Percentiles rank a stretch among this genome's conserved stretches.
Conservation (phyloP, 108 stramenopile genomes). For the Cylindrotheca fusiformis region DNA sequence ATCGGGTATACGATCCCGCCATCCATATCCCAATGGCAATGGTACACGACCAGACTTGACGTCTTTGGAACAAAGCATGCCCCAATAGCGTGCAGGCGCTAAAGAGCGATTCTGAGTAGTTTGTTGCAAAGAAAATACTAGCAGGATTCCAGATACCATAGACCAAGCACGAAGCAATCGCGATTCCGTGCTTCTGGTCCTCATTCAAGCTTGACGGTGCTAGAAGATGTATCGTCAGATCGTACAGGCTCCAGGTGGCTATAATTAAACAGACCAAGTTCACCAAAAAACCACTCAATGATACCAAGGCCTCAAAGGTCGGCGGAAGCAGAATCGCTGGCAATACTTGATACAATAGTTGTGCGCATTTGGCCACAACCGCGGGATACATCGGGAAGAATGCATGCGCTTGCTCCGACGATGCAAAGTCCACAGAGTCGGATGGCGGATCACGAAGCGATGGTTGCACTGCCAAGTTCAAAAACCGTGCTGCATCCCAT, state of each 20-base stretch:
- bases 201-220: not conserved
- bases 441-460: slow-evolving; percentile 41
- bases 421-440: slow-evolving; percentile 7
- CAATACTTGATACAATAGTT: slow-evolving; percentile 20
- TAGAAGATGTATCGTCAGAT: slow-evolving; percentile 41
- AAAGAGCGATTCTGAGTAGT: slow-evolving; percentile 84
- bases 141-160: slow-evolving; percentile 76
- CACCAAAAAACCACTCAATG: slow-evolving; percentile 45
- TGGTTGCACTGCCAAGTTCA: slow-evolving; percentile 55
- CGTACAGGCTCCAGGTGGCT: slow-evolving; percentile 51
- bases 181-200: slow-evolving; percentile 3
- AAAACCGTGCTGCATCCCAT: slow-evolving; percentile 85
- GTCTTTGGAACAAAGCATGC: slow-evolving; percentile 10
- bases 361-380: slow-evolving; percentile 45
- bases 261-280: slow-evolving; percentile 59
- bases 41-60: slow-evolving; percentile 6
- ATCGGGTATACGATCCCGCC: slow-evolving; percentile 68
- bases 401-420: slow-evolving; percentile 81
- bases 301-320: slow-evolving; percentile 62
- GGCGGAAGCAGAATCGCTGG: slow-evolving; percentile 49
- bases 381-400: slow-evolving; percentile 78
- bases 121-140: slow-evolving; percentile 74
- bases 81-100: slow-evolving; percentile 59
- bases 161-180: slow-evolving; percentile 31
- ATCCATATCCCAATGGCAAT: slow-evolving; percentile 37